Conservation (phyloP, 2,329 filamentous ascomycete species). For the Westerdykella ornata region DNA sequence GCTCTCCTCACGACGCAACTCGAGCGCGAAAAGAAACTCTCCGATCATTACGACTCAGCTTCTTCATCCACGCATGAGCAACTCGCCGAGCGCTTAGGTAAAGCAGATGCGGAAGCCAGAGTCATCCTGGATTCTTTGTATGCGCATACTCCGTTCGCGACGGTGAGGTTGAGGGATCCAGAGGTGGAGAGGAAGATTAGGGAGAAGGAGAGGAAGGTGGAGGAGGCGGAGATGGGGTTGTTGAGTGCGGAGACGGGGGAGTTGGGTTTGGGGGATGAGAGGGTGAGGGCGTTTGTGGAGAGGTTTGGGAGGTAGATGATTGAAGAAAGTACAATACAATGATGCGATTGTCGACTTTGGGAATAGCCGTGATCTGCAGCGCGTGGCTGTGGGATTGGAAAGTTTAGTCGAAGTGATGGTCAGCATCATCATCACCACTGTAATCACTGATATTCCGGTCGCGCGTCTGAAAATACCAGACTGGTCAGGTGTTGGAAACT, state of each 20-base stretch:
- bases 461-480: too few relatives aligned
- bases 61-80: constrained; percentile 27
- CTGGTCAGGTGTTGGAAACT: too few relatives aligned
- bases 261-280: constrained; percentile 25
- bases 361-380: too few relatives aligned
- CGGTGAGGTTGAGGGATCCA: constrained; percentile 19
- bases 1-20: constrained; percentile 22
- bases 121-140: constrained; percentile 35
- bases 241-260: constrained; percentile 30
- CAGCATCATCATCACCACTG: too few relatives aligned
- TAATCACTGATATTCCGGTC: too few relatives aligned
- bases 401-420: too few relatives aligned
- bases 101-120: constrained; percentile 34
- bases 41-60: constrained; percentile 29
- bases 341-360: too few relatives aligned
- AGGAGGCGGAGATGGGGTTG: constrained; percentile 35
- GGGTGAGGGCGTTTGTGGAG: constrained; percentile 27
- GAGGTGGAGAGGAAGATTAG: constrained; percentile 29
- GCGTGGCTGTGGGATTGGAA: too few relatives aligned
- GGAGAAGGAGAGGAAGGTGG: constrained; percentile 33
- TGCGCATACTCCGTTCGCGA: constrained; percentile 30
- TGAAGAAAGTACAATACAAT: too few relatives aligned
- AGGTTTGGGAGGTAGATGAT: constrained; percentile 22
- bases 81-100: constrained; percentile 32
- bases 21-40: constrained; percentile 33